Base-by-base conservation (phyloP, 352 stramenopile species). In the Phytophthora quininea region DNA sequence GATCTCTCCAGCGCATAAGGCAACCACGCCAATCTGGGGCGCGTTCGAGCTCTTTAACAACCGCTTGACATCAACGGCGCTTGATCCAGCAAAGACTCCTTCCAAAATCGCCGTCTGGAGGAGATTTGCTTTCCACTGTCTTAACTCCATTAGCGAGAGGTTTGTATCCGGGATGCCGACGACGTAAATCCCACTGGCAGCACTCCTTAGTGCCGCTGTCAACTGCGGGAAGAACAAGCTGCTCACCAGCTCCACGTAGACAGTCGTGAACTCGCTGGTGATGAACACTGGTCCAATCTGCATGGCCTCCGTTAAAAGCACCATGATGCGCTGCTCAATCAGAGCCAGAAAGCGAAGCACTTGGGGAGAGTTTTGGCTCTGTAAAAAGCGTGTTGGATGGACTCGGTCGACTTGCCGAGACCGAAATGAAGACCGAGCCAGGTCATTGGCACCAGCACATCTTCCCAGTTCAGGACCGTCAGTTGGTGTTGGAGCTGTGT, bases 391-490 rank as follows among this genome's bases (percentile, higher is more conserved):
- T 50, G 48, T 19, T 83, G 49, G 14, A 84, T 61, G 6, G 67
- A 62, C 35, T 69, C 50, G 1, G 69, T 24, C 1, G 60, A 69
- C 4, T n/a, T 54, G 2, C 52, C 54, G 33, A 84, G 64, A 3
- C 77, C 71, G n/a, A 89, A 60, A 29, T 77, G 54, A 9, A 61
- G 56, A 4, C 48, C 33, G 63, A 89, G 56, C 75, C 73, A 89
- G 40, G 69, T 31, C 54, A 72, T 68, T 2, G 80, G 80, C 31
- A 76, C 59, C 19, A 89, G 71, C 38, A 86, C 75, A 46, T 89
- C 77, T 42, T 89, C 77, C 80, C 77, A 89, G 59, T 77, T 81
- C 51, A 86, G 74, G 50, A 80, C 68, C 37, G 76, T 50, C 50
- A 70, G 64, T 24, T 24, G 19, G 19, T 24, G 19, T 24, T 24